phyloP scores from a whole-genome alignment of 352 stramenopile genomes.

The Phytophthora nicotianae region DNA sequence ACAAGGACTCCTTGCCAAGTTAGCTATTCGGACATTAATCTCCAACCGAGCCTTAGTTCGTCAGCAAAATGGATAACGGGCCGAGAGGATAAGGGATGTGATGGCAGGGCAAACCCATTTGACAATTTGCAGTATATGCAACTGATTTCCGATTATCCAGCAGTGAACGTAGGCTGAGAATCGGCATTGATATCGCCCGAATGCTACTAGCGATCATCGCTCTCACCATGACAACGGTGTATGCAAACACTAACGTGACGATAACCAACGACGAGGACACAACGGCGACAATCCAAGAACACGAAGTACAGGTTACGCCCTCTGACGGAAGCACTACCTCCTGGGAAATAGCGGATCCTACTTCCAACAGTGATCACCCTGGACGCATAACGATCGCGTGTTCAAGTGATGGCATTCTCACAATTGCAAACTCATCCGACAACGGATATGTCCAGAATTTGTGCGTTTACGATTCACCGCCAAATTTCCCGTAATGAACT shows the following conservation, averaged over 20 bases:
- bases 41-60: not conserved
- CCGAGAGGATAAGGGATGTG: not conserved
- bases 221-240: not conserved
- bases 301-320: conserved; percentile 1
- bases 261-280: not conserved
- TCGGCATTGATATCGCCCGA: not conserved
- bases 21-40: not conserved
- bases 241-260: conserved; percentile 5
- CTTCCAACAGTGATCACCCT: conserved; percentile 1
- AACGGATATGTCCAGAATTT: conserved; percentile 5
- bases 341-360: not conserved
- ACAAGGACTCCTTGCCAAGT: not conserved
- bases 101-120: not conserved
- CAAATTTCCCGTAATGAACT: not conserved
- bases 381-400: conserved; percentile 4
- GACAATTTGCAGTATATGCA: not conserved
- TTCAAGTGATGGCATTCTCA: not conserved
- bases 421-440: conserved; percentile 7
- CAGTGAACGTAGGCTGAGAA: not conserved
- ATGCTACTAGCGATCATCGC: conserved; percentile 1
- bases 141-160: not conserved
- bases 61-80: not conserved
- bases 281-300: conserved; percentile 3
- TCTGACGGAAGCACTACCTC: not conserved
- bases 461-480: not conserved